Evolutionary conservation across 225 moss, liverwort and hornwort species (phyloP).

Genomic region (Polytrichum formosum): DNA sequence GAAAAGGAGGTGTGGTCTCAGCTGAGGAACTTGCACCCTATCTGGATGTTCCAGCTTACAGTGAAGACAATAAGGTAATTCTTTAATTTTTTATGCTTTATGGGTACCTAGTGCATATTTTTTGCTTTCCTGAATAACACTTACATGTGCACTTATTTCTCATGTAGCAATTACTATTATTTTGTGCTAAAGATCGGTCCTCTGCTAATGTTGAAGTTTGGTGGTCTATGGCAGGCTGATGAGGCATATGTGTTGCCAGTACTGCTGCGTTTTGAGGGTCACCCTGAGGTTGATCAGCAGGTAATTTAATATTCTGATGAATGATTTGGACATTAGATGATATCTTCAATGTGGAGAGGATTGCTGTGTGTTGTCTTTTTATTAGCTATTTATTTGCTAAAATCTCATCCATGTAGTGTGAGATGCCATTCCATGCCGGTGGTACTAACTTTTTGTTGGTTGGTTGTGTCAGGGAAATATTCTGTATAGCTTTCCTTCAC

Average conservation of each 20-base stretch:
- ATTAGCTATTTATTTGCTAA: too few species aligned
- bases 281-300: slow-evolving; percentile 74
- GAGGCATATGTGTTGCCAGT: slow-evolving; percentile 76
- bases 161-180: background rate
- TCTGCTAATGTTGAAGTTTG: slow-evolving; percentile 2
- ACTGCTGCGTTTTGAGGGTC: slow-evolving; percentile 77
- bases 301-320: slow-evolving; percentile 6
- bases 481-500: slow-evolving; percentile 73
- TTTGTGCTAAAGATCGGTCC: background rate
- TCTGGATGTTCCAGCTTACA: slow-evolving; percentile 67
- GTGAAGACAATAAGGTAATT: slow-evolving; percentile 56
- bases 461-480: slow-evolving; percentile 59
- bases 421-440: background rate
- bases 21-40: slow-evolving; percentile 80
- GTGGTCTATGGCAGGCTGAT: slow-evolving; percentile 42
- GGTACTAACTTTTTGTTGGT: background rate
- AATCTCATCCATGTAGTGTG: too few species aligned
- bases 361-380: too few species aligned
- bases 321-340: too few species aligned
- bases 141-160: background rate
- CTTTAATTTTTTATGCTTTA: slow-evolving; percentile 1
- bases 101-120: too few species aligned
- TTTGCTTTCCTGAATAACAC: too few species aligned
- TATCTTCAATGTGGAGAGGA: too few species aligned
- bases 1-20: slow-evolving; percentile 90